Evolutionary conservation across 495 filamentous ascomycete genomes (phyloP).

Genomic region (Aspergillus panamensis): DNA sequence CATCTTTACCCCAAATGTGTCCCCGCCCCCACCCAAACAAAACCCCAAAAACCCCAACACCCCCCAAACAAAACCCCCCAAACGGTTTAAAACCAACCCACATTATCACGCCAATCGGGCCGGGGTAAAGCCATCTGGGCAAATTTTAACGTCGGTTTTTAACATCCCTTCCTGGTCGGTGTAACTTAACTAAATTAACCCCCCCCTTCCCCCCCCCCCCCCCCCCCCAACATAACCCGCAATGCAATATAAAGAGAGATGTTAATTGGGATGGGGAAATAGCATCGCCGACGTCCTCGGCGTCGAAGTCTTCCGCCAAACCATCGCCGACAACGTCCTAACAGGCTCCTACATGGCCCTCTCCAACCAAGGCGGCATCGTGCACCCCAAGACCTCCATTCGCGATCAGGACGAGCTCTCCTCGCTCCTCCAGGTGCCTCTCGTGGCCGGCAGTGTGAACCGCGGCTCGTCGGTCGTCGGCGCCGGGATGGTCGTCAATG

Average conservation of each 20-base stretch:
- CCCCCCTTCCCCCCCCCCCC: not conserved
- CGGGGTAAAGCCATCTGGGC: too few species aligned
- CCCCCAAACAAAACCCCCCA: too few species aligned
- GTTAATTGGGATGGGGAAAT: too few species aligned
- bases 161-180: too few species aligned
- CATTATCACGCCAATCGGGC: too few species aligned
- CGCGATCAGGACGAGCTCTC: constrained; percentile 97
- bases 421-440: constrained; percentile 87
- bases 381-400: constrained; percentile 94
- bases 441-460: constrained; percentile 92
- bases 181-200: too few species aligned
- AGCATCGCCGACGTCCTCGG: constrained; percentile 90
- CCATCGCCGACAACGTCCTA: constrained; percentile 92
- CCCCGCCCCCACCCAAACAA: too few species aligned
- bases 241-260: too few species aligned
- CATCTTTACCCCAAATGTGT: too few species aligned
- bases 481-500: constrained; percentile 97
- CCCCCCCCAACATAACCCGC: not conserved
- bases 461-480: constrained; percentile 90
- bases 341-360: constrained; percentile 94
- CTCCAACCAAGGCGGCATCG: constrained; percentile 93
- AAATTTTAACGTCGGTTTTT: too few species aligned
- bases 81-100: too few species aligned
- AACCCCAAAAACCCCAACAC: too few species aligned
- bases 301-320: constrained; percentile 98